Percentiles rank a stretch among this genome's conserved stretches.
Evolutionary conservation across 768 basidiomycete species (phyloP).

Genomic region (Boletus coccyginus): DNA sequence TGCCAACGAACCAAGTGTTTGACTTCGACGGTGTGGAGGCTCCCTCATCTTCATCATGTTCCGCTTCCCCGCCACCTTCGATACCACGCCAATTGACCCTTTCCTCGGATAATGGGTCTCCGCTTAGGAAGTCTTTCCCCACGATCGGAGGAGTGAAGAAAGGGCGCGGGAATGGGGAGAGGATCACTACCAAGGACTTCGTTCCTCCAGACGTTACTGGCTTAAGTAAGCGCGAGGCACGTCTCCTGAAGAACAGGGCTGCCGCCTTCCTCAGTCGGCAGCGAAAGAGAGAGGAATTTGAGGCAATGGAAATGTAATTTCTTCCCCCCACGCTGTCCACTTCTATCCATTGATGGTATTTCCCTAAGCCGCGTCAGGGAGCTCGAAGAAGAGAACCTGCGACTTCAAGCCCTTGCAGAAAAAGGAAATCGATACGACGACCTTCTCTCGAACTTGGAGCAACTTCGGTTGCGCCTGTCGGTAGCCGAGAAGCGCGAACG

Average conservation of each 20-base stretch:
- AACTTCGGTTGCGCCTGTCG: conserved; percentile 61
- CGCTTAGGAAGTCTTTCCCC: conserved; percentile 42
- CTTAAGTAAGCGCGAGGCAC: conserved; percentile 85
- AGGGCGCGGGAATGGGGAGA: conserved; percentile 44
- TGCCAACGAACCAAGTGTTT: conserved; percentile 73
- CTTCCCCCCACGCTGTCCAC: conserved; percentile 5
- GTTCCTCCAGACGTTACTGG: conserved; percentile 86
- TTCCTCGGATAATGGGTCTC: conserved; percentile 30
- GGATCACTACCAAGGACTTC: conserved; percentile 74
- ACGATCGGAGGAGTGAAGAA: conserved; percentile 45
- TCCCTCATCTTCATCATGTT: conserved; percentile 32
- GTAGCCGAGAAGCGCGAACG: conserved; percentile 66
- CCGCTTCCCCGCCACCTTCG: conserved; percentile 29
- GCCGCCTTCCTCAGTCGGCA: conserved; percentile 90
- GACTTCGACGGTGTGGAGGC: conserved; percentile 41
- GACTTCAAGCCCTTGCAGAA: conserved; percentile 61
- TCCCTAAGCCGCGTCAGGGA: conserved; percentile 70
- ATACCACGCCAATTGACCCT: conserved; percentile 34
- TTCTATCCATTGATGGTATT: conserved; percentile 19
- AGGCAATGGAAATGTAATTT: conserved; percentile 85
- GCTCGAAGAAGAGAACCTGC: conserved; percentile 80
- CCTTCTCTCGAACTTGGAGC: conserved; percentile 60
- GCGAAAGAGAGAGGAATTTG: conserved; percentile 90
- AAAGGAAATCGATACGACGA: conserved; percentile 37
- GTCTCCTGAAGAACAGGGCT: conserved; percentile 88